Evolutionary conservation across 2,329 filamentous ascomycete species (phyloP).

Genomic region (Fusarium redolens): DNA sequence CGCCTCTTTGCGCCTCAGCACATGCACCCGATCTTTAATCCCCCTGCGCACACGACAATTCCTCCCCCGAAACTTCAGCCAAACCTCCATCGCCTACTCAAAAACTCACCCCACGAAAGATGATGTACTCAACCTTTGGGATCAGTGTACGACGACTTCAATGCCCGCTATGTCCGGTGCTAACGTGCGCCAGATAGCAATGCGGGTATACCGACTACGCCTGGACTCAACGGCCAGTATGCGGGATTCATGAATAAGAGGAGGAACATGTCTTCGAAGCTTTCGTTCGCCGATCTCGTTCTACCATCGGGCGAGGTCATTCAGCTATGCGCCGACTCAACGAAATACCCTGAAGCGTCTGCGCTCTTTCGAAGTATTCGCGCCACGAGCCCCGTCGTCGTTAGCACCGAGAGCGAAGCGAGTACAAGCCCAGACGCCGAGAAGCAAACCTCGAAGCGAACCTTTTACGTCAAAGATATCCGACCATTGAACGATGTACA

Average conservation of each 20-base stretch:
- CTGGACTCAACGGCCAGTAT: constrained; percentile 27
- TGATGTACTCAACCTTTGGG: constrained; percentile 46
- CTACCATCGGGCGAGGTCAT: constrained; percentile 54
- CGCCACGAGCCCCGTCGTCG: constrained; percentile 64
- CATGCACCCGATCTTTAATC: not conserved
- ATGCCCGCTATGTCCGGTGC: not conserved
- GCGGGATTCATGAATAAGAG: constrained; percentile 77
- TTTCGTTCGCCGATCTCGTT: constrained; percentile 75
- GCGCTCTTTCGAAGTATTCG: constrained; percentile 58
- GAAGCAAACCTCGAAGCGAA: constrained; percentile 53
- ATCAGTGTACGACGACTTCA: constrained; percentile 44
- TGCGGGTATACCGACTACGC: constrained; percentile 35
- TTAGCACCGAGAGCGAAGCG: constrained; percentile 54
- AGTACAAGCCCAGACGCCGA: constrained; percentile 34
- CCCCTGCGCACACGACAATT: constrained; percentile 31
- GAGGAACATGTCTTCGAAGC: constrained; percentile 73
- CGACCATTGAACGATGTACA: constrained; percentile 51
- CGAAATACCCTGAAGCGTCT: constrained; percentile 52
- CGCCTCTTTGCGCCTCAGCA: constrained; percentile 32
- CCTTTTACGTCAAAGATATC: constrained; percentile 73
- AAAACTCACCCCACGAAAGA: constrained; percentile 24
- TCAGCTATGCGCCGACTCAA: constrained; percentile 58
- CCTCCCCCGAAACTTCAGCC: constrained; percentile 35
- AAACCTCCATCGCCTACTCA: constrained; percentile 32
- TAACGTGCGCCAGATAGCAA: constrained; percentile 44